Conservation (phyloP, 345 rosid species). For the Microthlaspi erraticum region DNA sequence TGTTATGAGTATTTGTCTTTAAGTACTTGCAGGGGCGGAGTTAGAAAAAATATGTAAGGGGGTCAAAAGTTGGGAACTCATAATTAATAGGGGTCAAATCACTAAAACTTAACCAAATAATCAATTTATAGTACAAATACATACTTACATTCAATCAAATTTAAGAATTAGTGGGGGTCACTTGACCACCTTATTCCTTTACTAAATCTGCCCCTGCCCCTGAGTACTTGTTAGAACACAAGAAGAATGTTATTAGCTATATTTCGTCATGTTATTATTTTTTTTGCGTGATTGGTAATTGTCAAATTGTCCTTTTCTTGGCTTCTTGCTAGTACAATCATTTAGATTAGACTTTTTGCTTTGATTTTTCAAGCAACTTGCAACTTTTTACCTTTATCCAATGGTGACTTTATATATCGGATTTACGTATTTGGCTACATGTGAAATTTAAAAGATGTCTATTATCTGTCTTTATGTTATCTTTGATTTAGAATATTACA, state of each 20-base stretch:
- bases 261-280: background rate
- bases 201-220: too few species aligned
- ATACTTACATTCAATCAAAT: too few species aligned
- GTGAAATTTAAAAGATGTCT: background rate
- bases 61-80: too few species aligned
- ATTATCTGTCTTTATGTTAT: background rate
- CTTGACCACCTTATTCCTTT: too few species aligned
- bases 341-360: slow-evolving; percentile 13
- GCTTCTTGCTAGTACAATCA: slow-evolving; percentile 6
- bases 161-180: too few species aligned
- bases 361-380: slow-evolving; percentile 29
- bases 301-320: background rate
- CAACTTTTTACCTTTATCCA: slow-evolving; percentile 27
- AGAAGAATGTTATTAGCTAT: background rate
- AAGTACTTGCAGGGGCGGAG: too few species aligned
- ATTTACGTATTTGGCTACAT: slow-evolving; percentile 11
- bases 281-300: slow-evolving; percentile 12
- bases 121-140: too few species aligned
- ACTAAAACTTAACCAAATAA: too few species aligned
- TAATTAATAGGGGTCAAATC: too few species aligned
- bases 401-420: slow-evolving; percentile 5
- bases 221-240: background rate
- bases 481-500: background rate
- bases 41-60: too few species aligned
- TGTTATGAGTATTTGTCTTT: background rate